phyloP scores from a whole-genome alignment of 495 filamentous ascomycete species.

The Aspergillus affinis region DNA sequence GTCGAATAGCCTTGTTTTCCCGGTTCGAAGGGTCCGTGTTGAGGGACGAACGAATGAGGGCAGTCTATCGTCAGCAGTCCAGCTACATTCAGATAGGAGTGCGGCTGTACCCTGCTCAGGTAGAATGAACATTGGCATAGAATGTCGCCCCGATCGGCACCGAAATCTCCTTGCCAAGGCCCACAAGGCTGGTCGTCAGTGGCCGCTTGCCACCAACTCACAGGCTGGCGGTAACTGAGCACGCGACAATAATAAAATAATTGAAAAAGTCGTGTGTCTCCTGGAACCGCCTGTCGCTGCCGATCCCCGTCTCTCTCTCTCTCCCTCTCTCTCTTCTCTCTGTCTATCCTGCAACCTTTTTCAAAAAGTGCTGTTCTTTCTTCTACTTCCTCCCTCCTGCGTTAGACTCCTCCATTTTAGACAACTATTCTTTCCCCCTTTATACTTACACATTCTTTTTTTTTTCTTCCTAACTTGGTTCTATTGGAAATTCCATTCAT shows the following conservation, averaged over 20 bases:
- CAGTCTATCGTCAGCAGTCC: too few species aligned
- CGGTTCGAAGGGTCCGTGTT: too few species aligned
- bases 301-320: constrained; percentile 4
- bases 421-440: not conserved
- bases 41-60: too few species aligned
- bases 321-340: not conserved
- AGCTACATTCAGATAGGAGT: too few species aligned
- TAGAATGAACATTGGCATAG: not conserved
- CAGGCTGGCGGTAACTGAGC: constrained; percentile 9
- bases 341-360: too few species aligned
- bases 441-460: not conserved
- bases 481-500: not conserved
- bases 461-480: not conserved
- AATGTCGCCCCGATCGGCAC: not conserved
- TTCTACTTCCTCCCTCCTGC: too few species aligned
- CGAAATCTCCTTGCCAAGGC: constrained; percentile 6
- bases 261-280: not conserved
- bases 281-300: constrained; percentile 1
- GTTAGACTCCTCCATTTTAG: not conserved
- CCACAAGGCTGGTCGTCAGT: constrained; percentile 9
- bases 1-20: too few species aligned
- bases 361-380: too few species aligned
- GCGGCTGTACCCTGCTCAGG: too few species aligned
- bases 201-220: constrained; percentile 2
- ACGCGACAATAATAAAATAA: constrained; percentile 6